Percentiles rank a stretch among this genome's conserved stretches.
These are phyloP conservation scores for Yamadazyma mexicana DNA, from an alignment of 1,139 yeast species.

Conservation along the genomic window DNA sequence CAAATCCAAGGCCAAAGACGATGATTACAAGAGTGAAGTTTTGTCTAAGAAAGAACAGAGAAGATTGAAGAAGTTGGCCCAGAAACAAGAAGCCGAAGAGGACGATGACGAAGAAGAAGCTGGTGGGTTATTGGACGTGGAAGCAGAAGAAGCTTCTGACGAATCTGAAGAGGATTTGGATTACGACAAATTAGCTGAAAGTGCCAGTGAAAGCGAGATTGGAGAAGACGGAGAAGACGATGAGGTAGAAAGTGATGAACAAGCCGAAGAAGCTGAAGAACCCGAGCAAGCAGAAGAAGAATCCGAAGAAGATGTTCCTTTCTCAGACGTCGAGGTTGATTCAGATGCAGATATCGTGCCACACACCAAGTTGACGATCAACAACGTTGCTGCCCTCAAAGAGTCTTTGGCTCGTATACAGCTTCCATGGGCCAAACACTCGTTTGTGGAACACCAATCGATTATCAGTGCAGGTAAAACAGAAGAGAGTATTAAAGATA, in stretches of 20 bases:
- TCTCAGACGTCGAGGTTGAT: conserved; percentile 78
- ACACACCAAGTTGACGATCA: conserved; percentile 80
- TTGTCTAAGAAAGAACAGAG: conserved; percentile 68
- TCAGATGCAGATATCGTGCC: conserved; percentile 90
- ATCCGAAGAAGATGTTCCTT: conserved; percentile 65
- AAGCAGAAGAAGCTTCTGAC: conserved; percentile 30
- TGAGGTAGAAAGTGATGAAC: conserved; percentile 45
- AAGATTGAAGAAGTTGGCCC: conserved; percentile 53
- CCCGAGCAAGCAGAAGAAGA: conserved; percentile 44
- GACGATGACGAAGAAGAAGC: conserved; percentile 25
- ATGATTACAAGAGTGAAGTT: conserved; percentile 45
- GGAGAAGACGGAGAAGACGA: conserved; percentile 39
- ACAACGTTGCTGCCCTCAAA: conserved; percentile 68
- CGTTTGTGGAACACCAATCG: conserved; percentile 83
- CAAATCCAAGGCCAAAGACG: conserved; percentile 16
- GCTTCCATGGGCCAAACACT: conserved; percentile 67
- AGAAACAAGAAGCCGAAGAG: conserved; percentile 21
- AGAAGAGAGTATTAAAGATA: conserved; percentile 74
- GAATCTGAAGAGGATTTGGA: conserved; percentile 43
- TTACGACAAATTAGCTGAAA: conserved; percentile 57
- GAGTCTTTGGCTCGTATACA: conserved; percentile 67
- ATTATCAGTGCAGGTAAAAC: conserved; percentile 61
- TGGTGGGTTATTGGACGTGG: conserved; percentile 24
- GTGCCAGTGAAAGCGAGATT: conserved; percentile 43
- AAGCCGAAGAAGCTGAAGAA: conserved; percentile 45